Percentiles rank a stretch among this genome's conserved stretches.
Conservation (phyloP, 2,329 filamentous ascomycete species). For the Epichloe amarillans region DNA sequence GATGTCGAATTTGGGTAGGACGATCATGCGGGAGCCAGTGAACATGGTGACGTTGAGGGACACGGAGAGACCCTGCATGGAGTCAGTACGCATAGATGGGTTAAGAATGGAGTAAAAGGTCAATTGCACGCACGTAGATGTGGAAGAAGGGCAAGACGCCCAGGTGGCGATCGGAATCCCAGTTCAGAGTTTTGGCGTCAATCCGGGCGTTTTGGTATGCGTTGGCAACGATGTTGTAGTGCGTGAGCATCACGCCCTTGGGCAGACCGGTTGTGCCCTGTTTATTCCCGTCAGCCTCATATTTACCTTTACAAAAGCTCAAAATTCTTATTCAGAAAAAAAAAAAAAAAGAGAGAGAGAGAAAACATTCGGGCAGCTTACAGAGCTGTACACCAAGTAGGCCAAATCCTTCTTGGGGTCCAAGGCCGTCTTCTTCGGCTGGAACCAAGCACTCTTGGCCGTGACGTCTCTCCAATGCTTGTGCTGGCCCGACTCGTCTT, state of each 20-base stretch:
- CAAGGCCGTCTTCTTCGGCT: slow-evolving; percentile 43
- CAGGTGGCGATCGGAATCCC: slow-evolving; percentile 57
- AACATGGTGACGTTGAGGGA: slow-evolving; percentile 18
- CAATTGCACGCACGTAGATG: slow-evolving; percentile 52
- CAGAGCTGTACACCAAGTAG: slow-evolving; percentile 73
- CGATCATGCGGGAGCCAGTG: slow-evolving; percentile 60
- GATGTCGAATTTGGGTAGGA: slow-evolving; percentile 65
- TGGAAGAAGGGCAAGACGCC: slow-evolving; percentile 84
- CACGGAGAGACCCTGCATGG: slow-evolving; percentile 18
- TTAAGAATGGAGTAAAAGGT: too few relatives aligned
- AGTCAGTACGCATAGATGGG: neutral
- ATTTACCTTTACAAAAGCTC: too few relatives aligned
- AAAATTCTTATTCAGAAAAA: too few relatives aligned
- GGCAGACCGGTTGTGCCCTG: slow-evolving; percentile 76
- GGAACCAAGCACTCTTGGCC: slow-evolving; percentile 39
- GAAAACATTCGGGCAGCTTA: slow-evolving; percentile 8
- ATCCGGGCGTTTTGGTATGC: slow-evolving; percentile 38
- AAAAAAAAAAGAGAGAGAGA: rapidly evolving
- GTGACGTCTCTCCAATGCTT: slow-evolving; percentile 63
- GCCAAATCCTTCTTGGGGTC: slow-evolving; percentile 61
- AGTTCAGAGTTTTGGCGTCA: slow-evolving; percentile 42
- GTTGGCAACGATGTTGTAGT: slow-evolving; percentile 73
- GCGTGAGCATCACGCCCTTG: slow-evolving; percentile 81
- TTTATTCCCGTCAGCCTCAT: neutral
- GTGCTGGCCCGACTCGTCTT: slow-evolving; percentile 42